Evolutionary conservation across 805 yeast genomes (phyloP), one percentile per base, ranked within the genome.

Genomic region (Lipomyces yamadae): DNA sequence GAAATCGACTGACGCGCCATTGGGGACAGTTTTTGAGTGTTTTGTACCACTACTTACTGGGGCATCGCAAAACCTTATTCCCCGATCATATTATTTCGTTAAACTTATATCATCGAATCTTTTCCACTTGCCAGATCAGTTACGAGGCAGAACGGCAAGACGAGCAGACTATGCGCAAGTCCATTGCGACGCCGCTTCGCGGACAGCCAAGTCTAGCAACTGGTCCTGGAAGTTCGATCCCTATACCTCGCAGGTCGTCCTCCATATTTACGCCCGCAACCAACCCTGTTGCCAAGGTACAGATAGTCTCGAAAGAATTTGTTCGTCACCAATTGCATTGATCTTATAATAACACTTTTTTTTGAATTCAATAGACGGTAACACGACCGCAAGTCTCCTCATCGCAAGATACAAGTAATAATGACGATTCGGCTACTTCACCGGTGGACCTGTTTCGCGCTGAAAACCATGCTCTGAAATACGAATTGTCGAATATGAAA

Each of bases 401-500:
- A 11, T 11, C 39, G 37, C 50, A 18, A 29, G 55, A 52, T 10
- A 15, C 55, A 52, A 32, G 34, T 37, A 37, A 24, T 50, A 32
- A 34, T 5, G 57, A 48, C n/a, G 37, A 39, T 10, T 50, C 58
- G 1, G 58, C 61, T 18, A 53, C 60, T 24, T 24, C 4, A 24
- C 57, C 8, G 24, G 39, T 65, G 39, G 66, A 66, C 29, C 6
- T 48, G 1, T 57, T 70, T 61, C 76, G 70, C 6, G 67, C 71
- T 2, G 70, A 65, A 39, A 66, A 52, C 45, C 65, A 62, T 35
- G 67, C 70, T 10, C 53, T 80, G 64, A 77, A 77, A 57, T 84
- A 76, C 73, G 79, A 80, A 65, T 72, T 80, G 48, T 76, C 76
- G 11, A 76, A 80, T 6, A 65, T 80, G 42, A 78, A 78, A 62